These are phyloP conservation scores for Moesziomyces antarcticus DNA, from an alignment of 1,284 basidiomycete genomes.

Conservation along the genomic window DNA sequence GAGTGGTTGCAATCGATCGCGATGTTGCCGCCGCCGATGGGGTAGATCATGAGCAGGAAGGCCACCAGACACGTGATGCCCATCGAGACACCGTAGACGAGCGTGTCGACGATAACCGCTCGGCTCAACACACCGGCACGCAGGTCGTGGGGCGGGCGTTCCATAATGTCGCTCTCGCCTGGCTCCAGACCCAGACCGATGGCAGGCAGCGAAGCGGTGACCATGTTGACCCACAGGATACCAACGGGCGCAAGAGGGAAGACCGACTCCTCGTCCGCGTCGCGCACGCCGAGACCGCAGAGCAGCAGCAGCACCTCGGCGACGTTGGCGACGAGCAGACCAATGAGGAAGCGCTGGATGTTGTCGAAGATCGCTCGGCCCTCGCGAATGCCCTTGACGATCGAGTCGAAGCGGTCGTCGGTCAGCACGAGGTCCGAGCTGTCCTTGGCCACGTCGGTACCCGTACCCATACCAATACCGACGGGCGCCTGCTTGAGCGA, in stretches of 20 bases:
- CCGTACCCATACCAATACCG: slow-evolving; percentile 77
- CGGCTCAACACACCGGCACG: slow-evolving; percentile 56
- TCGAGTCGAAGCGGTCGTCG: slow-evolving; percentile 60
- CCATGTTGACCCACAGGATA: slow-evolving; percentile 63
- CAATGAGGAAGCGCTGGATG: slow-evolving; percentile 62
- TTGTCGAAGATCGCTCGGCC: slow-evolving; percentile 63
- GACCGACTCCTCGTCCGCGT: slow-evolving; percentile 53
- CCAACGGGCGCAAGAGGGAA: slow-evolving; percentile 60
- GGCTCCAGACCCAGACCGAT: slow-evolving; percentile 61
- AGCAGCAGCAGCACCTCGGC: slow-evolving; percentile 61
- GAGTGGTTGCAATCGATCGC: slow-evolving; percentile 58
- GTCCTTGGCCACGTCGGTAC: slow-evolving; percentile 78
- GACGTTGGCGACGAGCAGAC: slow-evolving; percentile 60
- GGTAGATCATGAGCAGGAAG: slow-evolving; percentile 62
- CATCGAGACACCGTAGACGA: slow-evolving; percentile 60
- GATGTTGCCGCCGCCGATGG: slow-evolving; percentile 50
- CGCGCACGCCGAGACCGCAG: slow-evolving; percentile 58
- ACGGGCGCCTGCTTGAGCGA: slow-evolving; percentile 72
- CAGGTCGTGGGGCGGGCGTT: slow-evolving; percentile 55
- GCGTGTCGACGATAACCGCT: slow-evolving; percentile 57
- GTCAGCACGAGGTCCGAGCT: slow-evolving; percentile 65
- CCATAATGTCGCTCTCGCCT: slow-evolving; percentile 57
- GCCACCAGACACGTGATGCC: slow-evolving; percentile 58
- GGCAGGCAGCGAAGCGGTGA: slow-evolving; percentile 59
- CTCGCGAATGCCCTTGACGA: slow-evolving; percentile 58